A percentile compares a stretch with the other conserved stretches of the same genome.
These are phyloP conservation scores for Hericium coralloides DNA, from an alignment of 768 basidiomycete species.

Conservation along the genomic window DNA sequence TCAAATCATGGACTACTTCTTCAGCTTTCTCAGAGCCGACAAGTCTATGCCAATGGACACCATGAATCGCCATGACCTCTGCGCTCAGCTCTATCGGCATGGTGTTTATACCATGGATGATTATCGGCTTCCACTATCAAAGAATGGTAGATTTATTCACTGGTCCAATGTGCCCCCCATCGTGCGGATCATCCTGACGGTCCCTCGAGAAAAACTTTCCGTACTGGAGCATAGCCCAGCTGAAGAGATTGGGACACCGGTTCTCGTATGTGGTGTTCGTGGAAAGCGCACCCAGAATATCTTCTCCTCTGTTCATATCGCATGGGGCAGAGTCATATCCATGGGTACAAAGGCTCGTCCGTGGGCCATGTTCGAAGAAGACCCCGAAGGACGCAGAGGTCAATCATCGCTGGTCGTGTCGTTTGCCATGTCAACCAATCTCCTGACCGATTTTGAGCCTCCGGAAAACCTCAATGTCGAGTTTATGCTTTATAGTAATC, in stretches of 20 bases:
- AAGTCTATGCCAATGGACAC: background rate
- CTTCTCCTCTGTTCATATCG: conserved; percentile 19
- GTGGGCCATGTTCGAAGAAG: background rate
- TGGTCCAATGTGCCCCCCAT: conserved; percentile 28
- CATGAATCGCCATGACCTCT: background rate
- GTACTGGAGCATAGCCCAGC: conserved; percentile 18
- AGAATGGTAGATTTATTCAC: conserved; percentile 3
- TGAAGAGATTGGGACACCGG: background rate
- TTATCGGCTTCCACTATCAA: background rate
- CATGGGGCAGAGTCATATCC: conserved; percentile 13
- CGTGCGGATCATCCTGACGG: conserved; percentile 26
- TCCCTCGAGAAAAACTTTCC: conserved; percentile 26
- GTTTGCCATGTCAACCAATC: conserved; percentile 18
- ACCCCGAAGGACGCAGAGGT: conserved; percentile 2
- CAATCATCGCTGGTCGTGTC: conserved; percentile 10
- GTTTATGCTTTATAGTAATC: conserved; percentile 21
- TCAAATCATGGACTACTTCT: conserved; percentile 27
- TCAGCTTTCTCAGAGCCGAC: conserved; percentile 3
- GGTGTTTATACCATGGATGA: background rate
- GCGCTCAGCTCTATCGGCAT: background rate
- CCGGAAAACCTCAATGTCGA: background rate
- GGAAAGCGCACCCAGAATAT: conserved; percentile 14
- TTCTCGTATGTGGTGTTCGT: background rate
- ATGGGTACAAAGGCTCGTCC: background rate
- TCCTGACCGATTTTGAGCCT: conserved; percentile 14